These are phyloP conservation scores for Podaxis sp. DNA, from an alignment of 768 basidiomycete genomes.

Conservation along the genomic window DNA sequence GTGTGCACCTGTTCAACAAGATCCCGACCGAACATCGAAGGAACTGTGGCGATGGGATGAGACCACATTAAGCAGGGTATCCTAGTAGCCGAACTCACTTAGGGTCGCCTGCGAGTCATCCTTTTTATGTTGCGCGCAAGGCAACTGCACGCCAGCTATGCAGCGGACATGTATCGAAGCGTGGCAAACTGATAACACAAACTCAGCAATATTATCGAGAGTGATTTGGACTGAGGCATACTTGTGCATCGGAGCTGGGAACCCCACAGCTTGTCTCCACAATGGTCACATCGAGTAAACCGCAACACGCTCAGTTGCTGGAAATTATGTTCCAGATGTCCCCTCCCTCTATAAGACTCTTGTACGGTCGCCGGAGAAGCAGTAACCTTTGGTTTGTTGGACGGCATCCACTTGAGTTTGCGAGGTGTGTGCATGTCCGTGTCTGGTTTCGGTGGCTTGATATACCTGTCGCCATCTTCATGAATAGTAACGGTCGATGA, in stretches of 20 bases:
- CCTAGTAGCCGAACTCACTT: constrained; percentile 31
- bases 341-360: constrained; percentile 29
- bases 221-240: constrained; percentile 39
- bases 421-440: constrained; percentile 47
- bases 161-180: constrained; percentile 90
- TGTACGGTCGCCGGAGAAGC: constrained; percentile 27
- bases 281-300: constrained; percentile 92
- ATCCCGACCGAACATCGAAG: constrained; percentile 92
- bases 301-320: constrained; percentile 86
- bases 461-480: constrained; percentile 43
- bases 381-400: constrained; percentile 51
- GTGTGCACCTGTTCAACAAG: constrained; percentile 79
- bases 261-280: constrained; percentile 98
- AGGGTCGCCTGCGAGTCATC: constrained; percentile 37
- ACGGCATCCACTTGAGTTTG: constrained; percentile 74
- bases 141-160: constrained; percentile 58
- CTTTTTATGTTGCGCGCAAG: constrained; percentile 60
- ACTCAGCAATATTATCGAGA: not conserved
- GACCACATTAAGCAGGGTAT: not conserved
- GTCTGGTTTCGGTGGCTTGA: constrained; percentile 46
- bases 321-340: constrained; percentile 74
- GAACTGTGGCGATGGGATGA: constrained; percentile 44
- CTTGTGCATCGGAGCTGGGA: constrained; percentile 90
- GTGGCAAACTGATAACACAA: constrained; percentile 61
- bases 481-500: constrained; percentile 44